Evolutionary conservation across 192 early-diverging fungal species (phyloP).

Genomic region (Dissophora ornata): DNA sequence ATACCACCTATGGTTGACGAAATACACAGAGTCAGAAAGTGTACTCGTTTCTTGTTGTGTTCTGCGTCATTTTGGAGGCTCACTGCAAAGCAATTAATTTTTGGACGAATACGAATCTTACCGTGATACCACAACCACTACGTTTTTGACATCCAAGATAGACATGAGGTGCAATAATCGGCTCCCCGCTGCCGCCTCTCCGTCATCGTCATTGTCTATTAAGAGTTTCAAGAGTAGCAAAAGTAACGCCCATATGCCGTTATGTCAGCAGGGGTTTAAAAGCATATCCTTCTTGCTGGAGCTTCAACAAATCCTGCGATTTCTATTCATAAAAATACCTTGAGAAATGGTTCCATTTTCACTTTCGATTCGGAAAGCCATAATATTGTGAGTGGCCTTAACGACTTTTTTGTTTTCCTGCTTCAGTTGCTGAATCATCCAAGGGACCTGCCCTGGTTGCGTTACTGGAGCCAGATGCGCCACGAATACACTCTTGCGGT

Average conservation of each 20-base stretch:
- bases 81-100: too few relatives aligned
- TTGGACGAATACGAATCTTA: too few relatives aligned
- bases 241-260: background rate
- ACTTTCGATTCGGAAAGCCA: slow-evolving; percentile 84
- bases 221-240: background rate
- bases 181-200: slow-evolving; percentile 92
- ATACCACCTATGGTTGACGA: slow-evolving; percentile 73
- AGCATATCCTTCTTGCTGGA: too few relatives aligned
- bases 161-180: slow-evolving; percentile 87
- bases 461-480: slow-evolving; percentile 77
- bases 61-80: too few relatives aligned
- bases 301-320: too few relatives aligned
- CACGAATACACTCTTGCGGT: slow-evolving; percentile 88
- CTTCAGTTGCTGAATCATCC: slow-evolving; percentile 65
- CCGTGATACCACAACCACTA: slow-evolving; percentile 81
- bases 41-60: too few relatives aligned
- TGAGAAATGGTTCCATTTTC: slow-evolving; percentile 67
- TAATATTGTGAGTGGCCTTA: slow-evolving; percentile 91
- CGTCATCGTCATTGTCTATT: slow-evolving; percentile 91
- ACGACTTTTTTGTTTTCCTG: slow-evolving; percentile 78
- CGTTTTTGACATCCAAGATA: slow-evolving; percentile 74
- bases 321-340: slow-evolving; percentile 36
- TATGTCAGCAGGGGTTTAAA: too few relatives aligned
- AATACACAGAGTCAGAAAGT: background rate
- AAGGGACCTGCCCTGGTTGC: slow-evolving; percentile 63